Evolutionary conservation across 495 filamentous ascomycete species (phyloP), one percentile per base, ranked within the genome.

Genomic region (Aspergillus hancockii): DNA sequence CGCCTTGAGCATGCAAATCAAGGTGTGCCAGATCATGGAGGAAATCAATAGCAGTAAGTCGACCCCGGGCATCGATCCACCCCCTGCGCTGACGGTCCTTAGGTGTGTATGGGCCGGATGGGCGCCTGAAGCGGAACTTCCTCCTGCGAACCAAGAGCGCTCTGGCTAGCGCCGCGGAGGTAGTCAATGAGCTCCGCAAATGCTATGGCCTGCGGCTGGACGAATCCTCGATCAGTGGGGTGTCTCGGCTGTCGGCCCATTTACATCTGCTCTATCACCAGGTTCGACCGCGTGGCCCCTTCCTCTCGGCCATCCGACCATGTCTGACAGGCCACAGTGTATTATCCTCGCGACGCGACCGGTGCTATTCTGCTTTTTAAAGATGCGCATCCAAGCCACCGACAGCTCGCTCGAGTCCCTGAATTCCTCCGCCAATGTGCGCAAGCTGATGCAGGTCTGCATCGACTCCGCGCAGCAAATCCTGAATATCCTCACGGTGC

Each of bases 101-200:
- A 79, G 75, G 73, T 50, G 73, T 79, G 14, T 79, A 79, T 60
- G 77, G 72, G n/a, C 55, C 69, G 22, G 74, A 77, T 49, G 75
- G 77, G 21, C 69, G 75, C 23, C 61, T 77, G 23, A 75, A 77
- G 32, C 63, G 72, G 18, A 72, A 67, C 34, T 79, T 78, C 50
- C 62, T 80, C 0, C 55, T 69, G 25, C 71, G 70, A 52, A 77
- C 75, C 8, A 78, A 78, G 62, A 56, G 66, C 2, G 75, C 73
- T 9, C 61, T 80, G 10, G 72, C 70, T 4, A 75, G 65, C 51
- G 71, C 75, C 4, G 75, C 74, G 14, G 64, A 73, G 10, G 59
- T 77, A 18, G 73, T 69, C 5, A 68, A 71, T 52, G 72, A 79
- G 31, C 68, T 75, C 9, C 67, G 64, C 25, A 57, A 58, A n/a